Evolutionary conservation across 768 basidiomycete genomes (phyloP), one percentile per base, ranked within the genome.

Genomic region (Panaeolus cyanescens): DNA sequence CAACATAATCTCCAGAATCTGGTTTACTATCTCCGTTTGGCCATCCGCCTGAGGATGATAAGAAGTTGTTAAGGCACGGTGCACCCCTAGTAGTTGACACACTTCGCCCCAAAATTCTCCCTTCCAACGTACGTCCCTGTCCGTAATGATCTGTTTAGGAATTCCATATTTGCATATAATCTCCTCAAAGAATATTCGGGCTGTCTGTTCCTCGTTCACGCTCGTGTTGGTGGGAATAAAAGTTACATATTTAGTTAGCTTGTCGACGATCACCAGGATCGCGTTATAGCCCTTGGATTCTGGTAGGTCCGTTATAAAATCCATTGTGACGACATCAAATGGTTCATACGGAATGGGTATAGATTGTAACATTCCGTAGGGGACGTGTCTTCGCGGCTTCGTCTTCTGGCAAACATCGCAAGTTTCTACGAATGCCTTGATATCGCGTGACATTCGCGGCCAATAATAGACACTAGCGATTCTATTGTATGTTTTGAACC

Each of bases 171-270:
- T 20, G 13, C 58, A 45, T 13, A 70, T 66, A 15, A 77, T 66
- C 30, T 76, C 63, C 4, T 70, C 54, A 45, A 75, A 57, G 56
- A 79, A 75, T 1, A 77, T 50, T 7, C 54, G 30, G 2, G 76
- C 74, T 0, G 73, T 68, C 17, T 74, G 72, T 2, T 39, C 32
- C 5, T 77, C 63, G 4, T 64, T 67, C 28, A 75, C 65, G 0
- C 31, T 65, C 5, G 71, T 67, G 13, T 57, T 57, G 37, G 65
- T 60, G 3, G 80, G 78, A 20, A 81, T 72, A 65, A 83, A 80
- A 15, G 76, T 70, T 0, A 65, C 75, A 64, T 72, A 72, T 59
- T 83, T 84, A 3, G 77, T 76, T 0, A 74, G 62, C 55, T 71
- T 67, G 55, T 74, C 72, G 8, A 81, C 74, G 1, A 82, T 67